A percentile compares a stretch with the other conserved stretches of the same genome.
phyloP scores from a whole-genome alignment of 441 rosid genomes.

The Populus hybrid region DNA sequence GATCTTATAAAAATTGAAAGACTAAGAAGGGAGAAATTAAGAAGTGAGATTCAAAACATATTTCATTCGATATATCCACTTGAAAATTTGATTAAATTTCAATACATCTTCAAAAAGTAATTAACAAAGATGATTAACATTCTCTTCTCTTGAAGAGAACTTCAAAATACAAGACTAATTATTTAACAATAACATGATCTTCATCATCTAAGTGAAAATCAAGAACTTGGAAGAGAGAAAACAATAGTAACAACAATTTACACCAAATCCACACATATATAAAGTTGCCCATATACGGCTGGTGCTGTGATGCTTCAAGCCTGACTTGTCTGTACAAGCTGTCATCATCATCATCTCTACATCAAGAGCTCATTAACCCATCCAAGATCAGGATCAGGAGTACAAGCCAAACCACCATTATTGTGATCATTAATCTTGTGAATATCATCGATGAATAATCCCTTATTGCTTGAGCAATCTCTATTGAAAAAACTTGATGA shows the following conservation, averaged over 20 bases:
- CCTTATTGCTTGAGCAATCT: constrained; percentile 17
- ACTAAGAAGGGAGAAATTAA: too few species aligned
- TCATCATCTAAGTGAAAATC: neutral
- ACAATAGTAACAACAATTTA: constrained; percentile 20
- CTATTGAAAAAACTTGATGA: constrained; percentile 16
- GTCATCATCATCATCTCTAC: constrained; percentile 23
- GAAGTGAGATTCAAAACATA: too few species aligned
- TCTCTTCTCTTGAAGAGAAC: neutral
- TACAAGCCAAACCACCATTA: constrained; percentile 21
- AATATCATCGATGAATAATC: constrained; percentile 1
- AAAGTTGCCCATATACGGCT: constrained; percentile 23
- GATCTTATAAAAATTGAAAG: too few species aligned
- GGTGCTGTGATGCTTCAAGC: constrained; percentile 12
- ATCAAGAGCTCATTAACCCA: constrained; percentile 88
- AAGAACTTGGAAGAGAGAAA: neutral
- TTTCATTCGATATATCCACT: neutral
- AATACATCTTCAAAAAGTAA: neutral
- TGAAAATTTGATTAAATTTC: neutral
- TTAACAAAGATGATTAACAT: neutral
- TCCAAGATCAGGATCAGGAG: constrained; percentile 66
- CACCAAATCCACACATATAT: constrained; percentile 32
- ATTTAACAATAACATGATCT: neutral
- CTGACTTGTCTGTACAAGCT: constrained; percentile 16
- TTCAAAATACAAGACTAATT: too few species aligned
- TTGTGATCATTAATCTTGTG: neutral